Evolutionary conservation across 331 rosid species (phyloP), one percentile per base, ranked within the genome.

Genomic region (Acacia pycnantha): DNA sequence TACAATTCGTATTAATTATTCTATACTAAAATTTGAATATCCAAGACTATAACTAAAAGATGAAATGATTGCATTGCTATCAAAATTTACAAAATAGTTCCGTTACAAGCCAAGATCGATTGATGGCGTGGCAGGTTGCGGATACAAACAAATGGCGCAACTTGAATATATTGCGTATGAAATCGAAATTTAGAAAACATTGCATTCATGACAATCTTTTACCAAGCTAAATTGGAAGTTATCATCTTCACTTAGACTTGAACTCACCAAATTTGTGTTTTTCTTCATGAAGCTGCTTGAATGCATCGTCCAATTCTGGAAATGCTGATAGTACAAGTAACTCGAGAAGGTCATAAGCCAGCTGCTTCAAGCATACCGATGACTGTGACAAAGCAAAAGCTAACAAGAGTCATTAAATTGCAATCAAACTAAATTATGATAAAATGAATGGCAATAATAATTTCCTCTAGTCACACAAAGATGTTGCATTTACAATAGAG

Each of bases 291-390:
- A 92, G 78, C 85, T 92, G 90, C 91, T 87, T 92, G 79, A 96
- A 80, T 21, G 80, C 85, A 47, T 59, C 70, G 26, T 90, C 91
- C 31, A 96, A 87, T 83, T 96, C 99, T 5, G 99, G 98, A 86
- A 94, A 96, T 83, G 94, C 89, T 0, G 97, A 87, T 71, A 88
- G 56, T 50, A 90, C 81, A 77, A 96, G 85, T 86, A 96, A 84
- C 90, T 92, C 98, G 4, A 96, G 84, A 82, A 96, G 88, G 79
- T 96, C 98, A 82, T 74, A 94, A 76, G 92, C 95, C 80, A 94
- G 86, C 79, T 82, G 97, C 95, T 91, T 96, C 89, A 91, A 76
- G 79, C 97, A 94, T 65, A 90, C 98, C 64, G 94, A 87, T 46
- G 99, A 96, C 99, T 96, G 92, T 88, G 69, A 72, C 64, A 77